Evolutionary conservation across 768 basidiomycete species (phyloP), one percentile per base, ranked within the genome.

Genomic region (Kwoniella shandongensis): DNA sequence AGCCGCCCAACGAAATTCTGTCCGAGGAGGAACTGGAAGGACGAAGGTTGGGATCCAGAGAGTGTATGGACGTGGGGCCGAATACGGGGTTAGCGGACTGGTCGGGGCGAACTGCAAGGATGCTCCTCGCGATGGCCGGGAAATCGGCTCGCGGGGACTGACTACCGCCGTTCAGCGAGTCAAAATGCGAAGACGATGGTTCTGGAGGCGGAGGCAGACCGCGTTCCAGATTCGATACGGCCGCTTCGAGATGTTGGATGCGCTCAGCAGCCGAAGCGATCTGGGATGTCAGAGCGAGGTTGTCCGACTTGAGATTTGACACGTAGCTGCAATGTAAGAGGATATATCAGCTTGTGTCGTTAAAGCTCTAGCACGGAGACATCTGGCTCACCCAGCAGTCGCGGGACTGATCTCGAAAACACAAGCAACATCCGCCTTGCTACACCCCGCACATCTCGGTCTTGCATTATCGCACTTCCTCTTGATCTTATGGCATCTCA

Each of bases 401-500:
- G 67, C 65, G n/a, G 67, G 65, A 57, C 51, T 62, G 22, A 69
- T 46, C 51, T 65, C 69, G 38, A 65, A 66, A 0, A 69, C 58
- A 48, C 70, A 66, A 42, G 62, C 56, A 4, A 57, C 63, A 51
- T 66, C 69, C 3, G 69, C 62, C 47, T 67, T 67, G n/a, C 32
- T 50, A 41, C 62, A 69, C 2, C 67, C 67, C 20, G 56, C 58
- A 52, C 67, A 69, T 27, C 70, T 46, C 23, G 67, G 67, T 44
- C 42, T 50, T 5, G 58, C 56, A 39, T 61, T 61, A 40, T 72
- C 70, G 39, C 70, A 72, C 45, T 72, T 72, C 40, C 70, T 40
- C 54, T 72, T 72, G 44, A 72, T 69, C 35, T 65, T 50, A 45
- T 72, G 70, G 46, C 70, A 72, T 42, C 70, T 41, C 10, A 69